Percentiles rank a stretch among this genome's conserved stretches.
These are phyloP conservation scores for Bathelium albidoporum DNA, from an alignment of 495 filamentous ascomycete species.

Conservation along the genomic window DNA sequence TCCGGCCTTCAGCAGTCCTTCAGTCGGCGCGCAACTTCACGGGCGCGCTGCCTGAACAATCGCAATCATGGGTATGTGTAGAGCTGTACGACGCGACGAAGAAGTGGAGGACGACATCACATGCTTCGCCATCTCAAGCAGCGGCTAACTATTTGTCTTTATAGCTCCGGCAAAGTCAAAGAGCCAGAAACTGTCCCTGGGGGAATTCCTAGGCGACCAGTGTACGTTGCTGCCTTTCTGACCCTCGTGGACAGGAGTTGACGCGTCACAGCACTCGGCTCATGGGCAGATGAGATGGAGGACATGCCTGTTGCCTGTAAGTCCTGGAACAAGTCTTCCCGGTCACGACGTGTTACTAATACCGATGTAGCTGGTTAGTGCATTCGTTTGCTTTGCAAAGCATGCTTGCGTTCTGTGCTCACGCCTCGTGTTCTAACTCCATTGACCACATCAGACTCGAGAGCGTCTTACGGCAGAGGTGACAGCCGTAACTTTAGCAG, in stretches of 20 bases:
- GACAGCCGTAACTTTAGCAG: constrained; percentile 13
- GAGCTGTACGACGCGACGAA: background rate
- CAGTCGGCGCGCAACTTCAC: constrained; percentile 21
- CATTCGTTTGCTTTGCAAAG: background rate
- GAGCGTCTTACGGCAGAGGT: background rate
- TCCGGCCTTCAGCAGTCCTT: background rate
- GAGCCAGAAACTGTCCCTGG: constrained; percentile 87
- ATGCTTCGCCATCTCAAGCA: background rate
- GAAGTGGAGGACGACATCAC: background rate
- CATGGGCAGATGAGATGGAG: constrained; percentile 98
- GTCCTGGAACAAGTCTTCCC: constrained; percentile 25
- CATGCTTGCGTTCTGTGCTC: background rate
- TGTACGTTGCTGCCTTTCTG: constrained; percentile 42
- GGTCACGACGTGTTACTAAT: background rate
- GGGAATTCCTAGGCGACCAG: constrained; percentile 78
- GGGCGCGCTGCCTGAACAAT: constrained; percentile 24
- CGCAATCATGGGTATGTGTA: constrained; percentile 33
- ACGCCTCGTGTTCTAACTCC: background rate
- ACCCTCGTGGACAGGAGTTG: constrained; percentile 6
- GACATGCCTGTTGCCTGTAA: constrained; percentile 65
- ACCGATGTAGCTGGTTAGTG: constrained; percentile 20
- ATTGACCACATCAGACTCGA: background rate
- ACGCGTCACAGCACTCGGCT: constrained; percentile 60
- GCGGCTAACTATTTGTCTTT: constrained; percentile 20
- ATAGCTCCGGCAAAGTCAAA: constrained; percentile 77